Conservation (phyloP, 2,329 filamentous ascomycete species). For the Pleurostoma richardsiae region DNA sequence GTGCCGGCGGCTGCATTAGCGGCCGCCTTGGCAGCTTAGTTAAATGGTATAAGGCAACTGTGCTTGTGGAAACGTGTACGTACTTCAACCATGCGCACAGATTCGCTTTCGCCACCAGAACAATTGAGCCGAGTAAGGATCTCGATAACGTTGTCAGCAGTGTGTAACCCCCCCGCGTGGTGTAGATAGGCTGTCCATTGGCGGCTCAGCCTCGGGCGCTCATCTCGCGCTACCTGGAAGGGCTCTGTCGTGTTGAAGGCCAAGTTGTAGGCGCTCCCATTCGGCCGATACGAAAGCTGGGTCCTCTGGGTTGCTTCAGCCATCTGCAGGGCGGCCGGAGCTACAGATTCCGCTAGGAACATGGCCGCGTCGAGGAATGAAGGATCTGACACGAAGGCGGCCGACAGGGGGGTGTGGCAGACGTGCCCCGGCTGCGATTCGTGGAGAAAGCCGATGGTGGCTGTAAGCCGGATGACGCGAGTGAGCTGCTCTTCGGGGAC, state of each 20-base stretch:
- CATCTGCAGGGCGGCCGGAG: slow-evolving; percentile 29
- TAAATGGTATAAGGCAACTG: no score
- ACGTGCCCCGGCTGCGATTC: slow-evolving; percentile 24
- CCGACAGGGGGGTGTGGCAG: slow-evolving; percentile 31
- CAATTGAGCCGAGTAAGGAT: slow-evolving; percentile 20
- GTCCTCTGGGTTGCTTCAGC: slow-evolving; percentile 13
- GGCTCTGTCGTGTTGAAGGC: slow-evolving; percentile 12
- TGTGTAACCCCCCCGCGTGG: slow-evolving; percentile 10
- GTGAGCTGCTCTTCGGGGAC: slow-evolving; percentile 29
- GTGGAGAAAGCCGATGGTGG: slow-evolving; percentile 26
- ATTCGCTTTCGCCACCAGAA: background rate
- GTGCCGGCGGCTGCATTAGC: no score
- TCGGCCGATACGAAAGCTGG: background rate
- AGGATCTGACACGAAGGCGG: slow-evolving; percentile 25
- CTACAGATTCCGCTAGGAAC: slow-evolving; percentile 28
- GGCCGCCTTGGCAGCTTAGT: no score
- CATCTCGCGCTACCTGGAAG: slow-evolving; percentile 8
- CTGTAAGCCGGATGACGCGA: slow-evolving; percentile 24
- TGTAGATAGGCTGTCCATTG: slow-evolving; percentile 25
- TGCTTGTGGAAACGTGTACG: no score
- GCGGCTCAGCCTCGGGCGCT: slow-evolving; percentile 19
- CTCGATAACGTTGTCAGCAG: slow-evolving; percentile 13
- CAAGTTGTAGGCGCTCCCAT: slow-evolving; percentile 12
- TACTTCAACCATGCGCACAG: no score
- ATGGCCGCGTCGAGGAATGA: slow-evolving; percentile 28